Evolutionary conservation across 2,329 filamentous ascomycete genomes (phyloP), one percentile per base, ranked within the genome.

Genomic region (Amesomyces nigricolor): DNA sequence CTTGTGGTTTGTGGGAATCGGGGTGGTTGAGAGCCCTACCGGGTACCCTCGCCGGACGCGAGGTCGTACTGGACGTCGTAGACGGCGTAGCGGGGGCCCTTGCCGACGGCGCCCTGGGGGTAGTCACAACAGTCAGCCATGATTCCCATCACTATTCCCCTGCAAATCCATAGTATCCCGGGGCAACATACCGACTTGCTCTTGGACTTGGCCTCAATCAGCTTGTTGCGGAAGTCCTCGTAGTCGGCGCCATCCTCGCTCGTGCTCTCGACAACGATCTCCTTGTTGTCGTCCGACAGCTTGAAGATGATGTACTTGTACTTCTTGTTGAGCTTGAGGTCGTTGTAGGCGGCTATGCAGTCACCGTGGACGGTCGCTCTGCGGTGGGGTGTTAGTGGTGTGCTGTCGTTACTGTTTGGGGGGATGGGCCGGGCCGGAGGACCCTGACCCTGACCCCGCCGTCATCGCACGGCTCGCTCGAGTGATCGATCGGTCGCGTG

Each of bases 261-360:
- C 53, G 82, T 79, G 71, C 89, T 83, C 74, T 92, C 88, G 66
- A 94, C 83, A 57, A 88, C 85, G 70, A 94, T 90, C 75, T 89
- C 74, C 75, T 86, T 89, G 80, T 85, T 84, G 78, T 91, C 81
- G 74, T 91, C 87, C 63, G 85, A 86, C 71, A 94, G 83, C 81
- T 91, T 90, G 85, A 82, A 92, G 79, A 94, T 84, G 77, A 94
- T 87, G 81, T 82, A 95, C 77, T 90, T 91, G 78, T 83, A 79
- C 78, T 83, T 84, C 76, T 91, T 91, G 74, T 75, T 79, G 65
- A 91, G 84, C 83, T 92, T 92, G 64, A 92, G 81, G 65, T 91
- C 86, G 74, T 91, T 90, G 81, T 86, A 92, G 58, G 77, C 73
- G 64, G 72, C 71, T 70, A 83, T 82, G 81, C 87, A 91, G 58